Percentiles rank a stretch among this genome's conserved stretches.
phyloP scores from a whole-genome alignment of 768 basidiomycete species.

The Paxillus rubicundulus region DNA sequence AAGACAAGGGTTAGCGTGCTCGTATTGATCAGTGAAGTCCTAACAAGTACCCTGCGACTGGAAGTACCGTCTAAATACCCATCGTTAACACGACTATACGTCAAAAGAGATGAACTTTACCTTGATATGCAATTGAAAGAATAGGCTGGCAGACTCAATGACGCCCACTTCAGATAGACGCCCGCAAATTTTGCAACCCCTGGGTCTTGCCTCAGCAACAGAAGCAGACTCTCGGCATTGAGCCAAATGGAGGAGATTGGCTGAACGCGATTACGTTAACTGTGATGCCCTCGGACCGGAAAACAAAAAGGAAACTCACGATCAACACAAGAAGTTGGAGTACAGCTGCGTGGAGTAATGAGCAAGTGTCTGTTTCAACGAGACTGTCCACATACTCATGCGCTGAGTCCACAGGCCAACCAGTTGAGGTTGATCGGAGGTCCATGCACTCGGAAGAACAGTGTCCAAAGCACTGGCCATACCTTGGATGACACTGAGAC shows the following conservation, averaged over 20 bases:
- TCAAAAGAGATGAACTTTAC: slow-evolving; percentile 13
- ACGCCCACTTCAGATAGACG: slow-evolving; percentile 71
- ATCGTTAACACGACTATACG: neutral
- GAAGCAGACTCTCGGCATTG: slow-evolving; percentile 74
- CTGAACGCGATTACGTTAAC: slow-evolving; percentile 15
- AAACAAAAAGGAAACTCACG: slow-evolving; percentile 41
- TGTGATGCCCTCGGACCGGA: neutral
- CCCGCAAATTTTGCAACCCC: slow-evolving; percentile 77
- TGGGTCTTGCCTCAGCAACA: slow-evolving; percentile 72
- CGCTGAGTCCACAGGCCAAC: slow-evolving; percentile 91
- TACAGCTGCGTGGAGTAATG: slow-evolving; percentile 8
- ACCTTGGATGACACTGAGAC: slow-evolving; percentile 72
- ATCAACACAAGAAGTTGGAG: slow-evolving; percentile 38
- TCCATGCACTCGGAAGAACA: slow-evolving; percentile 92
- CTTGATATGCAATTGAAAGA: slow-evolving; percentile 53
- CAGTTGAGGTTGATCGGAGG: slow-evolving; percentile 75
- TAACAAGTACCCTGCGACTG: slow-evolving; percentile 63
- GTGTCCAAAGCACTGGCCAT: slow-evolving; percentile 88
- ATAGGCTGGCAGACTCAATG: slow-evolving; percentile 75
- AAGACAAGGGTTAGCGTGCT: neutral
- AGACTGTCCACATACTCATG: slow-evolving; percentile 53
- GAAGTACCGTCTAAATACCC: slow-evolving; percentile 38
- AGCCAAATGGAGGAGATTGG: slow-evolving; percentile 73
- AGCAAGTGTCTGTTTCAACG: neutral
- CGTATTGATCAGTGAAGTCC: neutral